Evolutionary conservation across 192 early-diverging fungal species (phyloP), one percentile per base, ranked within the genome.

Genomic region (Backusella westeae): DNA sequence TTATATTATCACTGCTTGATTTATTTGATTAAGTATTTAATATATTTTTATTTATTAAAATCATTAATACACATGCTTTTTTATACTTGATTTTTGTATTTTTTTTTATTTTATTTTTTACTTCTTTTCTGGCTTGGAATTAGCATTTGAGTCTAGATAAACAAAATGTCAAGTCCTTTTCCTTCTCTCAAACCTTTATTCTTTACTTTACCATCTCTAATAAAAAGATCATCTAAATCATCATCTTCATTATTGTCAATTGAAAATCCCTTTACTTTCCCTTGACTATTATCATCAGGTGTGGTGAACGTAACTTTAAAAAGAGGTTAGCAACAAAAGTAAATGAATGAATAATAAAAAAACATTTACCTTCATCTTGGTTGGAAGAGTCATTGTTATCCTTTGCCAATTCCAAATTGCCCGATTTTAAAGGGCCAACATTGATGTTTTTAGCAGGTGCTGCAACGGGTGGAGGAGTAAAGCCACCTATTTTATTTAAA

Each of bases 211-310:
- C 49, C 72, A 42, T 73, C 29, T 41, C 39, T 59, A 21, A 36
- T 52, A 59, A 73, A 73, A 59, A 73, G 72, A 38, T 59, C 72
- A 59, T 59, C 70, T 8, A 71, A 49, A 32, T 71, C 70, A 59
- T 73, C 72, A 21, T 73, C 49, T 14, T 53, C 72, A 53, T 23
- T 34, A 67, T 35, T 36, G 36, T 68, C 32, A 34, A 38, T 38
- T 38, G 32, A 8, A 17, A 68, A 36, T 19, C 34, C 34, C 3
- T 32, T 34, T 15, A 32, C 17, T 34, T 21, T 67, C 8, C 29
- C 35, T 38, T 68, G 23, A 10, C 19, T 34, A 7, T 34, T 35
- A 68, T 68, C 19, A 9, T 36, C 67, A 36, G 15, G 67, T 21
- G 34, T 4, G 35, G 67, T 68, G 14, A 68, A 68, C 2, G 67